These are phyloP conservation scores for Forsythia suspensa DNA, from an alignment of 257 asterid genomes.

Conservation along the genomic window DNA sequence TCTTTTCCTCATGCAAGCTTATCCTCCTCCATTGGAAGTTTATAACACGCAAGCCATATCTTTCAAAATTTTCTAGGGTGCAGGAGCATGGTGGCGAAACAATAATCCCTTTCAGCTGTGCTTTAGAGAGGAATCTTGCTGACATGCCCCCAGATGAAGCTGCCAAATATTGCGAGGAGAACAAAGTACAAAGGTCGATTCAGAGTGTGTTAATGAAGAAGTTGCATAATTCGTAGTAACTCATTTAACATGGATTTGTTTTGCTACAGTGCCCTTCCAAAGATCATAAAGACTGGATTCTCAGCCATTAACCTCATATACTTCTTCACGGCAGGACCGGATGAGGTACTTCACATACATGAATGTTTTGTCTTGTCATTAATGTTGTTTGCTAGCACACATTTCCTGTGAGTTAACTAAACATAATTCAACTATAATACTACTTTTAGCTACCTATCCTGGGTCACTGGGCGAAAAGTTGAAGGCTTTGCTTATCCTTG, in stretches of 20 bases:
- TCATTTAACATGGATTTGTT: constrained; percentile 29
- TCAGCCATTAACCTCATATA: constrained; percentile 96
- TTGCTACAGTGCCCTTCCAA: constrained; percentile 76
- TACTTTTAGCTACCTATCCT: background rate
- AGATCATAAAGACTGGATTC: constrained; percentile 96
- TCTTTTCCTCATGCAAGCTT: background rate
- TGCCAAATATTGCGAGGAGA: constrained; percentile 92
- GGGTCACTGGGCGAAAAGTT: background rate
- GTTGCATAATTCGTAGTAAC: background rate
- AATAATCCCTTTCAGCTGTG: constrained; percentile 92
- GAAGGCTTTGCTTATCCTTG: background rate
- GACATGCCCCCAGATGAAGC: constrained; percentile 87
- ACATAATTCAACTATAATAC: background rate
- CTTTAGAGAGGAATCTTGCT: constrained; percentile 83
- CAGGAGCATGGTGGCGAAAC: constrained; percentile 98
- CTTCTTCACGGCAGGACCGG: constrained; percentile 99
- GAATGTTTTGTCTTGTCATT: background rate
- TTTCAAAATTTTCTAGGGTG: constrained; percentile 61
- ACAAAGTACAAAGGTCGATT: constrained; percentile 87
- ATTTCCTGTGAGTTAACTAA: background rate
- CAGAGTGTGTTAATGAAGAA: constrained; percentile 6
- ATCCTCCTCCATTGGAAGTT: background rate
- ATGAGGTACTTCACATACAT: constrained; percentile 67
- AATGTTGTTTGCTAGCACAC: background rate
- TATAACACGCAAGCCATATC: background rate